These are phyloP conservation scores for Arachis stenosperma DNA, from an alignment of 306 rosid genomes.

Conservation along the genomic window DNA sequence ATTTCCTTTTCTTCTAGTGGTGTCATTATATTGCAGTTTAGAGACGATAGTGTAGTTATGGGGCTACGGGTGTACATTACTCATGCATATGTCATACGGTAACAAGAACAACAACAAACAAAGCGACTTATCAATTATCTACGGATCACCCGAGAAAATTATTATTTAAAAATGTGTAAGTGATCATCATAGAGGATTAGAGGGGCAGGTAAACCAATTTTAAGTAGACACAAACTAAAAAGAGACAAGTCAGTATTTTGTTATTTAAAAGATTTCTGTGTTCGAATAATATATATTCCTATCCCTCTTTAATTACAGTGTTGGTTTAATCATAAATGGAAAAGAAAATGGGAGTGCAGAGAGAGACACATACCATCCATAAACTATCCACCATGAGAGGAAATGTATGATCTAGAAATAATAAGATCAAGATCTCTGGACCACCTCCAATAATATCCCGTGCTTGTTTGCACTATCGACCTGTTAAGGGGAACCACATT, in stretches of 20 bases:
- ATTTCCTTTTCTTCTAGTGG: constrained; percentile 47
- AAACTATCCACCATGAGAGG: constrained; percentile 96
- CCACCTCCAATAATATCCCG: constrained; percentile 94
- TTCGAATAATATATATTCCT: too few species aligned
- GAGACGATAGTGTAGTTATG: constrained; percentile 1
- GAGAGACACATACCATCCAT: constrained; percentile 78
- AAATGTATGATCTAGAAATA: constrained; percentile 90
- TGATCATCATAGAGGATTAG: too few species aligned
- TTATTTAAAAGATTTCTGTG: too few species aligned
- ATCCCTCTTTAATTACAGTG: too few species aligned
- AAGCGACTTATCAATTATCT: too few species aligned
- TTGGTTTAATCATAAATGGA: not conserved
- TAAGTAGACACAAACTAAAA: too few species aligned
- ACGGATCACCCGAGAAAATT: too few species aligned
- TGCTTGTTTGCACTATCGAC: constrained; percentile 96
- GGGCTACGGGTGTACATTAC: constrained; percentile 15
- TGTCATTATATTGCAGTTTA: constrained; percentile 8
- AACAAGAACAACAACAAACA: not conserved
- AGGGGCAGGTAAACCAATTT: too few species aligned
- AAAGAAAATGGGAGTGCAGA: not conserved
- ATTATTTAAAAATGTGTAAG: too few species aligned
- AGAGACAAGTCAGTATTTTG: too few species aligned
- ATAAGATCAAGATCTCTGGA: constrained; percentile 87
- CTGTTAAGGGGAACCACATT: constrained; percentile 44
- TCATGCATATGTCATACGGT: constrained; percentile 33